phyloP scores from a whole-genome alignment of 2,329 filamentous ascomycete genomes.

The Aspergillus texensis region DNA sequence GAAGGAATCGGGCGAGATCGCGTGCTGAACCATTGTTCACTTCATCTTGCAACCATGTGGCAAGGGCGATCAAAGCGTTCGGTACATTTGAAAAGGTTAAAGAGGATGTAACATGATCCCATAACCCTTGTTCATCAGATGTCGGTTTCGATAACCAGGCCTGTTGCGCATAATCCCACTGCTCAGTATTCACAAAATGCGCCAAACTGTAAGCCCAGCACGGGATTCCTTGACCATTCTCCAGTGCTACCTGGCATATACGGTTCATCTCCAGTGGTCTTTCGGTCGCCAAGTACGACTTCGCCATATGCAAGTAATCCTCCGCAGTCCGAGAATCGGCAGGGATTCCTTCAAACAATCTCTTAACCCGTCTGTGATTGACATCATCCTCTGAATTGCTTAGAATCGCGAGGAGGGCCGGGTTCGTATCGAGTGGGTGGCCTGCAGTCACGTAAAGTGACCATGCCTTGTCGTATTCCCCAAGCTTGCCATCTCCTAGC shows the following conservation, averaged over 20 bases:
- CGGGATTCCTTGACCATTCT: conserved; percentile 24
- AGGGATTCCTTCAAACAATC: conserved; percentile 51
- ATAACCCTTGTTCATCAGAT: conserved; percentile 12
- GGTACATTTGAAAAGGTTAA: conserved; percentile 21
- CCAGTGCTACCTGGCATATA: conserved; percentile 46
- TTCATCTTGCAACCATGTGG: conserved; percentile 20
- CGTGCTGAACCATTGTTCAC: conserved; percentile 4
- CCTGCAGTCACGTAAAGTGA: conserved; percentile 39
- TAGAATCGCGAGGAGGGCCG: conserved; percentile 41
- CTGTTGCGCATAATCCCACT: conserved; percentile 36
- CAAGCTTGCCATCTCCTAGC: conserved; percentile 15
- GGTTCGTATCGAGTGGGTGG: conserved; percentile 27
- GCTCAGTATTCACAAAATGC: conserved; percentile 30
- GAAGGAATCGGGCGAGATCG: conserved; percentile 27
- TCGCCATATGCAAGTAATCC: conserved; percentile 50
- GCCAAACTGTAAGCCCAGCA: conserved; percentile 37
- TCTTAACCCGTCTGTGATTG: conserved; percentile 47
- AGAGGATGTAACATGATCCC: conserved; percentile 18
- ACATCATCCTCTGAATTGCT: conserved; percentile 39
- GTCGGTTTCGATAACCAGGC: conserved; percentile 33
- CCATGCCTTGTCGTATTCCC: conserved; percentile 46
- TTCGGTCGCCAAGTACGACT: conserved; percentile 46
- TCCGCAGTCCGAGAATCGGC: conserved; percentile 38
- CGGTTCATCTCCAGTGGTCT: conserved; percentile 41
- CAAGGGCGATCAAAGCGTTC: conserved; percentile 26